Evolutionary conservation across 306 rosid genomes (phyloP).

Genomic region (Cucurbita argyrosperma): DNA sequence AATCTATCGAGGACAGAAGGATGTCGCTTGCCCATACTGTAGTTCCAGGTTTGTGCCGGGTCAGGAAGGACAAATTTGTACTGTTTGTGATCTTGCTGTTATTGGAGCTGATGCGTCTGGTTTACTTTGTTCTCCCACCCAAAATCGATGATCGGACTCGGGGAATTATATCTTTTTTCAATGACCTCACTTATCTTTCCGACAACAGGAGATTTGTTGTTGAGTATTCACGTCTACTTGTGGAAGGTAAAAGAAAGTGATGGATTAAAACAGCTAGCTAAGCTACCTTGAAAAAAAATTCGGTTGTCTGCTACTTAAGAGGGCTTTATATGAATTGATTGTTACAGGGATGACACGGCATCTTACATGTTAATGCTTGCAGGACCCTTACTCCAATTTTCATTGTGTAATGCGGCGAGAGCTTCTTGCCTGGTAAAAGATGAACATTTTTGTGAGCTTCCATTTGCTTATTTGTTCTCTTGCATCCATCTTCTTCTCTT

Average conservation of each 20-base stretch:
- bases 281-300: neutral
- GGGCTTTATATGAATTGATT: neutral
- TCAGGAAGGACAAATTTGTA: conserved; percentile 39
- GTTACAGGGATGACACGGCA: neutral
- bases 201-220: neutral
- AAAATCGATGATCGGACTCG: conserved; percentile 47
- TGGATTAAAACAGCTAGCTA: neutral
- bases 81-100: conserved; percentile 75
- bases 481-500: neutral
- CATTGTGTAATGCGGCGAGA: neutral
- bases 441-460: neutral
- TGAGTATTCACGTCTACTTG: neutral
- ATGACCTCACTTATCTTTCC: neutral
- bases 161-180: neutral
- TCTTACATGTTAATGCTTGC: neutral
- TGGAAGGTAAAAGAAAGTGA: neutral
- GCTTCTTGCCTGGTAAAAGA: neutral
- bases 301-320: conserved; percentile 2
- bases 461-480: neutral
- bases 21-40: conserved; percentile 71
- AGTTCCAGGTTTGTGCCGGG: conserved; percentile 71
- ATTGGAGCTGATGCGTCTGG: conserved; percentile 92
- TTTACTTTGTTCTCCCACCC: conserved; percentile 64
- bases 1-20: conserved; percentile 83
- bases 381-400: neutral